phyloP scores from a whole-genome alignment of 345 rosid genomes.

The Salix brachista region DNA sequence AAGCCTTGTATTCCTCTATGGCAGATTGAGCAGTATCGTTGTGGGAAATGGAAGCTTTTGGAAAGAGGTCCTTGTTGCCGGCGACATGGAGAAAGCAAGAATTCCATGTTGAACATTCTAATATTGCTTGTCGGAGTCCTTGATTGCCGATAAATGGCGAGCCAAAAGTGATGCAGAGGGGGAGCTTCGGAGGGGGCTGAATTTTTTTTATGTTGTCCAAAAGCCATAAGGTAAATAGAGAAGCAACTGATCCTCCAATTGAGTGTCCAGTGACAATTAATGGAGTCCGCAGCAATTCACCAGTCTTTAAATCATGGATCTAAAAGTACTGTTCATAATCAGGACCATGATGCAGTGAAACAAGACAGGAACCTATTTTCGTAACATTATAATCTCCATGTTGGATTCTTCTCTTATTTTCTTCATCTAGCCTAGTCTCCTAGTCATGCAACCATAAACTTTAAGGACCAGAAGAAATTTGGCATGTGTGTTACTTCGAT shows the following conservation, averaged over 20 bases:
- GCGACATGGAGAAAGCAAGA: slow-evolving; percentile 58
- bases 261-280: slow-evolving; percentile 45
- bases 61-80: slow-evolving; percentile 33
- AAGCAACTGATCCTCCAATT: slow-evolving; percentile 66
- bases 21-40: neutral
- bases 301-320: slow-evolving; percentile 1
- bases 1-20: slow-evolving; percentile 30
- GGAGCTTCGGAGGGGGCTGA: slow-evolving; percentile 7
- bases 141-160: slow-evolving; percentile 48
- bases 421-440: no score
- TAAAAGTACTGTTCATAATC: neutral
- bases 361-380: neutral
- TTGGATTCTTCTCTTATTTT: no score
- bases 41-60: slow-evolving; percentile 20
- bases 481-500: no score
- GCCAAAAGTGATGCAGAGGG: slow-evolving; percentile 70
- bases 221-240: slow-evolving; percentile 63
- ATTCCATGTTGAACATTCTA: slow-evolving; percentile 29
- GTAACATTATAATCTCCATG: neutral
- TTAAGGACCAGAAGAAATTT: no score
- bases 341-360: neutral
- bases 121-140: slow-evolving; percentile 31
- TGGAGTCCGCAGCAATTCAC: slow-evolving; percentile 11
- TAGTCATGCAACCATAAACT: no score
- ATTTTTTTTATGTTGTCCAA: slow-evolving; percentile 25